Evolutionary conservation across 345 rosid genomes (phyloP), one percentile per base, ranked within the genome.

Genomic region (Heritiera littoralis): DNA sequence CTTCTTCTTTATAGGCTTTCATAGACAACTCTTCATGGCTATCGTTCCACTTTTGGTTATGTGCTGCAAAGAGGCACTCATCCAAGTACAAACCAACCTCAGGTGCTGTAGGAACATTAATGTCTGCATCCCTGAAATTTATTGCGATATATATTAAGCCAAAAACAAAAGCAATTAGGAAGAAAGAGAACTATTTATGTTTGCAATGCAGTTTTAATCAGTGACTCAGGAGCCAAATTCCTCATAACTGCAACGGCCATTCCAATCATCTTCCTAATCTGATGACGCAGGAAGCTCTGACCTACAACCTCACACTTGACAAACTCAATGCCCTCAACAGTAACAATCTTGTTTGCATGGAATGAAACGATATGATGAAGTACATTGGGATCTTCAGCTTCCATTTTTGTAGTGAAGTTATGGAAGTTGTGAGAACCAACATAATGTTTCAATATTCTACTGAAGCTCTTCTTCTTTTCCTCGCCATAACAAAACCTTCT

Each of bases 211-310:
- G 87, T 84, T 82, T 83, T 82, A 54, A 91, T 84, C 81, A 94
- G 58, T 28, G 92, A 85, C 86, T 92, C 95, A 0, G 95, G 82
- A 40, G 99, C 91, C 56, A 87, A 92, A 79, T 91, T 88, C 86
- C 99, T 91, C 93, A 92, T 89, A 74, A 94, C 77, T 10, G 97
- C 94, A 80, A 96, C 97, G 2, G 94, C 93, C 75, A 92, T 94
- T 68, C 99, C 98, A 0, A 96, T 89, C 99, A 94, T 89, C 80
- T 96, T 96, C 52, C 98, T 76, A 48, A 94, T 94, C 81, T 96
- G 99, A 85, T 96, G 99, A 90, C 94, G 98, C 99, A 96, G 94
- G 85, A 96, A 94, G 86, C 99, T 94, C 89, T 96, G 99, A 41
- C 98, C 99, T 30, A 92, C 90, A 72, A 96, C 95, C 86, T 94